Evolutionary conservation across 768 basidiomycete genomes (phyloP).

Genomic region (Suillus subluteus): DNA sequence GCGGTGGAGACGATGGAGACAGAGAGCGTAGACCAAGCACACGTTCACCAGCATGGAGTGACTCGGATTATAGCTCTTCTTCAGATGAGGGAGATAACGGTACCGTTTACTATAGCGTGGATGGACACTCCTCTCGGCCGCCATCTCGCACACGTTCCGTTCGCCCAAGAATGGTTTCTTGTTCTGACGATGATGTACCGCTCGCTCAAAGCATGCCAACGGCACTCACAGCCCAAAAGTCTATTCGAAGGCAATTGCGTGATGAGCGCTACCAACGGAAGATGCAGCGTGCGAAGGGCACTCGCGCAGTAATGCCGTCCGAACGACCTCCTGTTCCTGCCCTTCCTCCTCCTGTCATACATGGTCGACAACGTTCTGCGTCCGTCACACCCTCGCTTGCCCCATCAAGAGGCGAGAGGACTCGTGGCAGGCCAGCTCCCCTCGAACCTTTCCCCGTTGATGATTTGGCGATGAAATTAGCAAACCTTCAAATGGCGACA

Average conservation of each 20-base stretch:
- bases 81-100: conserved; percentile 48
- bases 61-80: conserved; percentile 38
- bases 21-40: conserved; percentile 34
- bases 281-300: conserved; percentile 45
- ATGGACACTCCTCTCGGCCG: conserved; percentile 27
- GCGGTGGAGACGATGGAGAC: conserved; percentile 45
- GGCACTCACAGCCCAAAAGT: conserved; percentile 80
- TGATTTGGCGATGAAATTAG: conserved; percentile 61
- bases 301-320: conserved; percentile 24
- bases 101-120: conserved; percentile 48
- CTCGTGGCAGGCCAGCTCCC: conserved; percentile 46
- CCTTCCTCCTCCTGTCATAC: conserved; percentile 26
- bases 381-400: conserved; percentile 28
- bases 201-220: conserved; percentile 83
- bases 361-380: conserved; percentile 35
- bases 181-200: conserved; percentile 78
- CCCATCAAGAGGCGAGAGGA: conserved; percentile 41
- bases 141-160: conserved; percentile 28
- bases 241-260: conserved; percentile 71
- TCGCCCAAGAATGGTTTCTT: conserved; percentile 22
- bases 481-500: conserved; percentile 47
- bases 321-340: conserved; percentile 21
- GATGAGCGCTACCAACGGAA: conserved; percentile 67
- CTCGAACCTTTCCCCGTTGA: conserved; percentile 51
- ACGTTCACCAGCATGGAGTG: conserved; percentile 38